phyloP scores from a whole-genome alignment of 78 protist species.

The Creolimax fragrantissima region DNA sequence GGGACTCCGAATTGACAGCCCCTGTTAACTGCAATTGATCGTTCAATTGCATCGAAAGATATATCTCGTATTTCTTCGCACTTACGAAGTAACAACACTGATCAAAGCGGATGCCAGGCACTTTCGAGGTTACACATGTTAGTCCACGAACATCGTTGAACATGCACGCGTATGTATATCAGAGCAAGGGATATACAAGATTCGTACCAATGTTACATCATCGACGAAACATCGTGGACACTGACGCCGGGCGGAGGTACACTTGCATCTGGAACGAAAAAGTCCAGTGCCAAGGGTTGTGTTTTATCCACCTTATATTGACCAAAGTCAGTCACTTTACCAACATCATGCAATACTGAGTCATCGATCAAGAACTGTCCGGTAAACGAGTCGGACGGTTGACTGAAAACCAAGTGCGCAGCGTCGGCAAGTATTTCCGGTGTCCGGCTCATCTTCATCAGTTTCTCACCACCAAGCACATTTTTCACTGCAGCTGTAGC shows the following conservation, averaged over 20 bases:
- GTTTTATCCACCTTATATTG: neutral
- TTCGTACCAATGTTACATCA: neutral
- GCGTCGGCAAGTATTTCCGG: conserved; percentile 61
- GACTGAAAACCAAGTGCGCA: conserved; percentile 51
- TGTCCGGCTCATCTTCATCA: conserved; percentile 17
- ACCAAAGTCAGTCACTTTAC: neutral
- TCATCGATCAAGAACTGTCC: conserved; percentile 70
- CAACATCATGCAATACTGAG: conserved; percentile 2
- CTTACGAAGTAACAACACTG: too few relatives aligned
- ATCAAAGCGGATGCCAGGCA: neutral
- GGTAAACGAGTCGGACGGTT: conserved; percentile 22
- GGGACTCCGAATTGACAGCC: neutral
- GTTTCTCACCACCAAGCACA: conserved; percentile 30
- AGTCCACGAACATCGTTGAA: neutral
- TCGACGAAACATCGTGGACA: neutral
- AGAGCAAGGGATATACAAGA: too few relatives aligned
- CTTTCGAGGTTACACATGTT: neutral
- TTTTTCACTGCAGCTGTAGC: conserved; percentile 66
- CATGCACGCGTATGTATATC: neutral
- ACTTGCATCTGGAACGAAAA: neutral
- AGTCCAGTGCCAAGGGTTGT: neutral
- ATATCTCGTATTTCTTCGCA: too few relatives aligned
- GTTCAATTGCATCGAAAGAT: too few relatives aligned
- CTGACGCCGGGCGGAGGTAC: neutral
- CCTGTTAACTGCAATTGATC: too few relatives aligned